phyloP scores from a whole-genome alignment of 495 filamentous ascomycete species.

The Monascus purpureus region DNA sequence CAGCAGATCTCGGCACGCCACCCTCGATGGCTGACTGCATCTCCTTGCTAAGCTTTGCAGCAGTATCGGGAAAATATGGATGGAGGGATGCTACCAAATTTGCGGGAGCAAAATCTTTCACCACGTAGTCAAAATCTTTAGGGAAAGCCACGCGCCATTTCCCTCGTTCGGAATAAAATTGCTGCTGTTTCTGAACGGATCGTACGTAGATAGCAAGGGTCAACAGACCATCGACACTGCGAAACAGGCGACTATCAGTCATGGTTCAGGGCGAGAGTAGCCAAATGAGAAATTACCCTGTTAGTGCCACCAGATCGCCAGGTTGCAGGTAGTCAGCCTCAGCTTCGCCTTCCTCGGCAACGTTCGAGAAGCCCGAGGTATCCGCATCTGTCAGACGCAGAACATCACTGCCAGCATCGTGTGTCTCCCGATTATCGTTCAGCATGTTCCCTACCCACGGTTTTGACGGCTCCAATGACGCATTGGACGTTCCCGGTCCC shows the following conservation, averaged over 20 bases:
- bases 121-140: slow-evolving; percentile 39
- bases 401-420: slow-evolving; percentile 14
- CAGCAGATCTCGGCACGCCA: slow-evolving; percentile 26
- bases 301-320: slow-evolving; percentile 61
- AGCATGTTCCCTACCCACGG: slow-evolving; percentile 22
- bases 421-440: slow-evolving; percentile 26
- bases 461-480: background rate
- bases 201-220: slow-evolving; percentile 58
- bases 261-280: too few relatives aligned
- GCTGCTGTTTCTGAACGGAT: slow-evolving; percentile 42
- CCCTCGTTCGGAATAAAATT: slow-evolving; percentile 62
- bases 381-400: slow-evolving; percentile 16
- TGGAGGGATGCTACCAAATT: slow-evolving; percentile 44
- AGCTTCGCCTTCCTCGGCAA: slow-evolving; percentile 25
- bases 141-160: slow-evolving; percentile 49
- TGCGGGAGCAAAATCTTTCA: slow-evolving; percentile 47
- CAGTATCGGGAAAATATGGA: slow-evolving; percentile 43
- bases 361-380: slow-evolving; percentile 14
- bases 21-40: slow-evolving; percentile 27
- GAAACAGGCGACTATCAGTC: slow-evolving; percentile 4
- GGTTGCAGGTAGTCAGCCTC: slow-evolving; percentile 34
- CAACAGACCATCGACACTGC: slow-evolving; percentile 24
- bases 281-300: slow-evolving; percentile 20
- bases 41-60: slow-evolving; percentile 25
- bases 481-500: slow-evolving; percentile 8